A percentile compares a stretch with the other conserved stretches of the same genome.
phyloP scores from a whole-genome alignment of 495 filamentous ascomycete genomes.

The Aeminium ludgeri region DNA sequence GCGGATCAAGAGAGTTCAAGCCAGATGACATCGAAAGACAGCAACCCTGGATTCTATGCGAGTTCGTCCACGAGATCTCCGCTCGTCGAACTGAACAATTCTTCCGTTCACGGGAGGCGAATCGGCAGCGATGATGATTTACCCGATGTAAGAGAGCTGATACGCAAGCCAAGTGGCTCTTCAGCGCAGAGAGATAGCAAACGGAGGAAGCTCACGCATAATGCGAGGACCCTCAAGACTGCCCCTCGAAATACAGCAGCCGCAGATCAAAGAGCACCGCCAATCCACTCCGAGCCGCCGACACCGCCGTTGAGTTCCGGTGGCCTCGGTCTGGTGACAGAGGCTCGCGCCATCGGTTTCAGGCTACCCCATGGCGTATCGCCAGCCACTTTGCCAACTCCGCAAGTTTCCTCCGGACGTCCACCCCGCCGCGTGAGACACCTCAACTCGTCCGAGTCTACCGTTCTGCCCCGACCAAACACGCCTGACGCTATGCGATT shows the following conservation, averaged over 20 bases:
- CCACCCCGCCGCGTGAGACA: too few species aligned
- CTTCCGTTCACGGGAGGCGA: not conserved
- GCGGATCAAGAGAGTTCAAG: conserved; percentile 4
- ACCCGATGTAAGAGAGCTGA: conserved; percentile 12
- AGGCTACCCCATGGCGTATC: conserved; percentile 19
- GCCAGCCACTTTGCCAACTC: conserved; percentile 15
- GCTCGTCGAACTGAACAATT: not conserved
- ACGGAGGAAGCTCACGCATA: conserved; percentile 12
- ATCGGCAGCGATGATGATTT: conserved; percentile 14
- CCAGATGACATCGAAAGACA: not conserved
- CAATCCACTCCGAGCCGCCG: conserved; percentile 12
- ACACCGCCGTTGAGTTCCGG: conserved; percentile 27
- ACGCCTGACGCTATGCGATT: too few species aligned
- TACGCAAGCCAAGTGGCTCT: not conserved
- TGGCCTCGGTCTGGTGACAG: conserved; percentile 8
- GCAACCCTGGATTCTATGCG: too few species aligned
- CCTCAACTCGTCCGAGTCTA: not conserved
- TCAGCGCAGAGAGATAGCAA: conserved; percentile 7
- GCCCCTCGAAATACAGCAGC: too few species aligned
- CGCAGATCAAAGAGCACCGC: too few species aligned
- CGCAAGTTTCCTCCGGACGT: conserved; percentile 11
- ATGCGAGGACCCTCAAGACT: too few species aligned
- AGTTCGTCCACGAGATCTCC: not conserved
- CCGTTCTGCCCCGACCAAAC: not conserved
- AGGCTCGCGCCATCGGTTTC: not conserved